phyloP scores from a whole-genome alignment of 2,329 filamentous ascomycete genomes.

The Xylariaceae sp. region DNA sequence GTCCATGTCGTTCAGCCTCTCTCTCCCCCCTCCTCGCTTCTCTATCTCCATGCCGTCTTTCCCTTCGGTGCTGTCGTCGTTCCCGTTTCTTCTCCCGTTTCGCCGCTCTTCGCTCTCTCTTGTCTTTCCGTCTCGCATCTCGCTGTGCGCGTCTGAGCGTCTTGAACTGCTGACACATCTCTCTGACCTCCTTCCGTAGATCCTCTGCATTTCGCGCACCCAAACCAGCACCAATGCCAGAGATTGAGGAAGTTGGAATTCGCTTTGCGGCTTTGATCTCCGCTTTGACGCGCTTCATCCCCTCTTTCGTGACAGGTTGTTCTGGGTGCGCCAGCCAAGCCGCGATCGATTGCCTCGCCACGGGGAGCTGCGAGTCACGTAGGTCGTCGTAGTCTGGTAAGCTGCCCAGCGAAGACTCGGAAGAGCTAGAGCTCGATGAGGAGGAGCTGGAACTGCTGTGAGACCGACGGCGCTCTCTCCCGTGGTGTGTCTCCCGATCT shows the following conservation, averaged over 20 bases:
- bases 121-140: conserved; percentile 32
- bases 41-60: conserved; percentile 12
- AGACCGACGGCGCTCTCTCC: conserved; percentile 4
- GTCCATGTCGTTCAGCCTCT: background rate
- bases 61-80: conserved; percentile 18
- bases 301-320: conserved; percentile 45
- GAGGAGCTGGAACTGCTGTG: conserved; percentile 22
- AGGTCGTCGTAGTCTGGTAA: conserved; percentile 54
- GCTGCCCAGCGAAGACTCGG: conserved; percentile 47
- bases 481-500: conserved; percentile 10
- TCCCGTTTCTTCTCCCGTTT: conserved; percentile 28
- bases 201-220: conserved; percentile 1
- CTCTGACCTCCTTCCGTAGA: conserved; percentile 32
- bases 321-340: conserved; percentile 51
- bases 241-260: background rate
- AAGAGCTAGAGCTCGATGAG: conserved; percentile 36
- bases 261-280: conserved; percentile 43
- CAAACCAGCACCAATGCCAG: background rate
- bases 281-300: conserved; percentile 40
- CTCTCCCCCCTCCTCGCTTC: background rate
- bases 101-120: conserved; percentile 33
- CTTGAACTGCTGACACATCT: conserved; percentile 45
- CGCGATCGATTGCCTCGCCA: conserved; percentile 43
- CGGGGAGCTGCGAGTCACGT: conserved; percentile 45
- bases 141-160: conserved; percentile 40